These are phyloP conservation scores for Sisymbrium irio DNA, from an alignment of 345 rosid genomes.

Conservation along the genomic window DNA sequence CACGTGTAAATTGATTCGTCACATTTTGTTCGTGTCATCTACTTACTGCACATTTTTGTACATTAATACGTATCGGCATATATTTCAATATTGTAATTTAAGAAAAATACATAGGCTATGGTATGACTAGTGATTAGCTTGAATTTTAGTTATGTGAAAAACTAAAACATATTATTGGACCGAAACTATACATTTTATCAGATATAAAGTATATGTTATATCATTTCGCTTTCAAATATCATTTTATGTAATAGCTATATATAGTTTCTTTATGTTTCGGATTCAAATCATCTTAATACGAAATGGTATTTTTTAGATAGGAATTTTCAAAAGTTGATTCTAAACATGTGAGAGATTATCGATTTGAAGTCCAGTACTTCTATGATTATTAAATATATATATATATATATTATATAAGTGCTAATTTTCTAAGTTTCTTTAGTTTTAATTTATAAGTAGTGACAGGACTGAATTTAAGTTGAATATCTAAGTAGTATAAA, in stretches of 20 bases:
- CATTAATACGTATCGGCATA: not conserved
- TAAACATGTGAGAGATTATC: too few species aligned
- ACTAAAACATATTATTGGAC: not conserved
- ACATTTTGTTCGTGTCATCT: conserved; percentile 5
- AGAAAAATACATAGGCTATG: not conserved
- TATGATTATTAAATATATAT: too few species aligned
- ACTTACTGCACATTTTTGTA: not conserved
- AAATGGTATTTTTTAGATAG: too few species aligned
- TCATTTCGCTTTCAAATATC: not conserved
- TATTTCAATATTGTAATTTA: not conserved
- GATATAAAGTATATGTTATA: not conserved
- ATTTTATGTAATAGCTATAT: not conserved
- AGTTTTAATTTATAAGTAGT: not conserved
- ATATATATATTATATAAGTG: not conserved
- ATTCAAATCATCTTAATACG: too few species aligned
- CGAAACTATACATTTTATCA: not conserved
- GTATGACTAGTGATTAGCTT: not conserved
- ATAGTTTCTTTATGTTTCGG: too few species aligned
- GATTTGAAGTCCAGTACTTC: too few species aligned
- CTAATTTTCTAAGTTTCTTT: not conserved
- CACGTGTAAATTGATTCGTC: conserved; percentile 3
- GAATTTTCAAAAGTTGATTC: too few species aligned
- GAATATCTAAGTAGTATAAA: not conserved
- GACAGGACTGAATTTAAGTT: not conserved
- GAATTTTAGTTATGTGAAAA: not conserved